phyloP scores from a whole-genome alignment of 176 grass and related monocot genomes.

The Zizania latifolia region DNA sequence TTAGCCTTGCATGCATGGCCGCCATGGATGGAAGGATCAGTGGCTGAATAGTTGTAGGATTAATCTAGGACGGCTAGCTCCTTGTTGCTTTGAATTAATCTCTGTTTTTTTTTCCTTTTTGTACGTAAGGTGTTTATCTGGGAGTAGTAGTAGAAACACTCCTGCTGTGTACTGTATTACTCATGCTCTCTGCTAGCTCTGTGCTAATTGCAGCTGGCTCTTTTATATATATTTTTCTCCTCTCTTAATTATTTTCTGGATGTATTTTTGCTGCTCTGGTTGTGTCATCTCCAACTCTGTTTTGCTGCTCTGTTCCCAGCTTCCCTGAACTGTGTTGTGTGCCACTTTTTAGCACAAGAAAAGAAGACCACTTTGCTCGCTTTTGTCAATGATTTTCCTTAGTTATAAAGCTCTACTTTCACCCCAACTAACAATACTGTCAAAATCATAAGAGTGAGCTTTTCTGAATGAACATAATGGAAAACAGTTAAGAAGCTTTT shows the following conservation, averaged over 20 bases:
- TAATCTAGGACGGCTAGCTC: neutral
- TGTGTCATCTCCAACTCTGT: neutral
- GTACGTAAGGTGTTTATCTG: neutral
- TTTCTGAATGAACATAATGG: neutral
- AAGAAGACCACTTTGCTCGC: neutral
- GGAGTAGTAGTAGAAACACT: neutral
- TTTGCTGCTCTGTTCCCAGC: neutral
- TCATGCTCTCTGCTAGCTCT: neutral
- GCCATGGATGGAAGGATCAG: neutral
- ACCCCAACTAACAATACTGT: neutral
- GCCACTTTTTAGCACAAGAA: neutral
- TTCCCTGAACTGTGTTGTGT: neutral
- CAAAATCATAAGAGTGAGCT: neutral
- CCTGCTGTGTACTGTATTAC: neutral
- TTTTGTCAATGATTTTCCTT: neutral
- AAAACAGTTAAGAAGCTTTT: neutral
- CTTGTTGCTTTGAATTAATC: too few species aligned
- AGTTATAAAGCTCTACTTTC: neutral
- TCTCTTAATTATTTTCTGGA: too few species aligned
- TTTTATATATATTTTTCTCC: neutral
- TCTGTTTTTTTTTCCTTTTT: neutral
- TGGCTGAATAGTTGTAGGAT: neutral
- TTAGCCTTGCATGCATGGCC: neutral
- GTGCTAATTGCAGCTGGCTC: neutral
- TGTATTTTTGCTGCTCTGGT: neutral